Evolutionary conservation across 176 grass and related monocot species (phyloP), one percentile per base, ranked within the genome.

Genomic region (Oryza officinalis): DNA sequence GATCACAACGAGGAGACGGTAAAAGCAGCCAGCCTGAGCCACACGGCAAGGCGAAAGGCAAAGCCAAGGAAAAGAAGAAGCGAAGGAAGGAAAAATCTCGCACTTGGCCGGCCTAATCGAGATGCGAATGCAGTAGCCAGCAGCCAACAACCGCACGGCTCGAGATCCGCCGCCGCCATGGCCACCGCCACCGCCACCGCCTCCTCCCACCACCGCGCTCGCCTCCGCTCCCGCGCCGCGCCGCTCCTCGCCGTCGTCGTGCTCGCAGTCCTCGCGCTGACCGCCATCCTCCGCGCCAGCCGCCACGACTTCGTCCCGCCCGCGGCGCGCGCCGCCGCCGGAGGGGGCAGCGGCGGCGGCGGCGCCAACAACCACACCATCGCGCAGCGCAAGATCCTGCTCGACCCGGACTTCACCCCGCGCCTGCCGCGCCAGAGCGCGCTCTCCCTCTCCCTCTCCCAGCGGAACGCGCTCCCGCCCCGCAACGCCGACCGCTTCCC

Each of bases 401-500:
- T 89, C 43, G 87, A 94, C 85, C 86, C 83, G 41, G 43, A 25
- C 77, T 97, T 90, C 75, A 88, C 90, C 64, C 85, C 80, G 70
- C 81, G 72, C 0, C 80, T 98, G 65, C 96, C 93, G 74, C 87
- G 87, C 47, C 93, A 93, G 90, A 95, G 54, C 82, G 32, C 77
- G 49, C 66, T 98, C n/a, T 98, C 96, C 27, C 85, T 92, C 22
- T 98, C 91, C 60, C 84, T 98, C 71, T 84, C 92, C 31, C 69
- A 71, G 43, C 92, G 91, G 28, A 98, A 98, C 82, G 50, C 83
- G 65, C 76, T 91, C 77, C 93, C 93, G 75, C 89, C 96, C 18
- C 85, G 91, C 71, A 98, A 98, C 82, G 15, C 70, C 14, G 85
- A 20, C 37, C 85, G 80, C 9, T 98, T 98, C 80, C 93, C 85